Conservation (phyloP, 2,329 filamentous ascomycete genomes). For the Thermomyces lanuginosus region DNA sequence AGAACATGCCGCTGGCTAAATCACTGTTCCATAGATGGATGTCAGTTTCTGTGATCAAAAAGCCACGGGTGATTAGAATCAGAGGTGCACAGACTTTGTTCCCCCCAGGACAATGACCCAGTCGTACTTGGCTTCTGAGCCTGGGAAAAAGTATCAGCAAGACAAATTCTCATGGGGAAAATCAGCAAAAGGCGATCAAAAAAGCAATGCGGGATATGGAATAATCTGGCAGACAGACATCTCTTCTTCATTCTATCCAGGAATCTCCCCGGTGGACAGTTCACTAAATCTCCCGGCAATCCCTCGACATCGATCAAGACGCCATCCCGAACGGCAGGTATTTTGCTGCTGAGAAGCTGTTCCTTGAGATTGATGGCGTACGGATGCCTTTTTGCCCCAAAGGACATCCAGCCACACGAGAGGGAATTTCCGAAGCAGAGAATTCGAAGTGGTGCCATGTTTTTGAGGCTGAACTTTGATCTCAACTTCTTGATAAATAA, state of each 20-base stretch:
- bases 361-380: slow-evolving; percentile 37
- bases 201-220: background rate
- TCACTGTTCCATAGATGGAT: slow-evolving; percentile 22
- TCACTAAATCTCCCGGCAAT: slow-evolving; percentile 36
- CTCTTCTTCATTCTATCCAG: slow-evolving; percentile 14
- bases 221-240: slow-evolving; percentile 12
- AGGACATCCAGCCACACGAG: slow-evolving; percentile 38
- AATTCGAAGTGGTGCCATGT: slow-evolving; percentile 23
- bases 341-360: slow-evolving; percentile 26
- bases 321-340: slow-evolving; percentile 8
- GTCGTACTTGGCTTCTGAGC: slow-evolving; percentile 27
- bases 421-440: slow-evolving; percentile 52
- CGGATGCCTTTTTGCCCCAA: slow-evolving; percentile 35
- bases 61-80: background rate
- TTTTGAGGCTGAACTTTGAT: no score
- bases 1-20: slow-evolving; percentile 25
- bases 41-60: background rate
- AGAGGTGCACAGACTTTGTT: slow-evolving; percentile 32
- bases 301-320: slow-evolving; percentile 34
- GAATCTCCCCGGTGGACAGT: slow-evolving; percentile 14
- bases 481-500: no score
- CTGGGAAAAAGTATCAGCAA: background rate
- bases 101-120: slow-evolving; percentile 50
- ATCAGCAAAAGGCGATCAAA: background rate
- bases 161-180: background rate